Conservation (phyloP, 2,329 filamentous ascomycete genomes). For the Sarocladium oryzae region DNA sequence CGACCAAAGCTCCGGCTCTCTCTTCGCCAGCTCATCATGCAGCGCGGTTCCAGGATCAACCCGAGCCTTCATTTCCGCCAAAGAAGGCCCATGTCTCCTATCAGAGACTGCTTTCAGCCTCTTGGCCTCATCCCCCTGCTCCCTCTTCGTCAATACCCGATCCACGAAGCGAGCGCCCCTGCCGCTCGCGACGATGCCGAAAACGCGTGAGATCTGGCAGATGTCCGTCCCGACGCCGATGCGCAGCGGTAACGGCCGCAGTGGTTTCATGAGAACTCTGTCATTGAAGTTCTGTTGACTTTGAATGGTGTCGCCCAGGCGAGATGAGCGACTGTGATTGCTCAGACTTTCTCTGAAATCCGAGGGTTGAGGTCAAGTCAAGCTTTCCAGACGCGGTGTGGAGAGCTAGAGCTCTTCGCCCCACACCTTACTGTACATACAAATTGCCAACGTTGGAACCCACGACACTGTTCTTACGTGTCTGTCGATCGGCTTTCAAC, state of each 20-base stretch:
- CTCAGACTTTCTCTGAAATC: too few relatives aligned
- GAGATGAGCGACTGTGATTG: too few relatives aligned
- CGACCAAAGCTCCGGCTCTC: conserved; percentile 26
- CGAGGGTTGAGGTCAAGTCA: not conserved
- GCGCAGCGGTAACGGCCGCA: conserved; percentile 53
- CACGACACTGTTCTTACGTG: too few relatives aligned
- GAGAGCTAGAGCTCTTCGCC: not conserved
- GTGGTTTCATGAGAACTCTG: conserved; percentile 21
- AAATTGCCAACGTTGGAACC: too few relatives aligned
- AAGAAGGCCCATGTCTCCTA: not conserved
- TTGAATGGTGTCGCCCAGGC: too few relatives aligned
- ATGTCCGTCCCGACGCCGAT: conserved; percentile 74
- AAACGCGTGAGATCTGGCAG: conserved; percentile 62
- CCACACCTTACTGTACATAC: too few relatives aligned
- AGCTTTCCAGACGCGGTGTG: conserved; percentile 4
- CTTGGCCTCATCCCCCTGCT: conserved; percentile 19
- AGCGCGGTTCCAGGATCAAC: too few relatives aligned
- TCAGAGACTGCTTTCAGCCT: not conserved
- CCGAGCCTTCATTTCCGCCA: not conserved
- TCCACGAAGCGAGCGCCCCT: conserved; percentile 38
- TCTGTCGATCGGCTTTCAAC: too few relatives aligned
- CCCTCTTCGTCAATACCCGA: conserved; percentile 39
- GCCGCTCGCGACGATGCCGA: conserved; percentile 40
- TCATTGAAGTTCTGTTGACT: too few relatives aligned
- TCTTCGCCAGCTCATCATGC: conserved; percentile 17